A percentile compares a stretch with the other conserved stretches of the same genome.
Conservation (phyloP, 2,329 filamentous ascomycete species). For the Grosmannia huntii region DNA sequence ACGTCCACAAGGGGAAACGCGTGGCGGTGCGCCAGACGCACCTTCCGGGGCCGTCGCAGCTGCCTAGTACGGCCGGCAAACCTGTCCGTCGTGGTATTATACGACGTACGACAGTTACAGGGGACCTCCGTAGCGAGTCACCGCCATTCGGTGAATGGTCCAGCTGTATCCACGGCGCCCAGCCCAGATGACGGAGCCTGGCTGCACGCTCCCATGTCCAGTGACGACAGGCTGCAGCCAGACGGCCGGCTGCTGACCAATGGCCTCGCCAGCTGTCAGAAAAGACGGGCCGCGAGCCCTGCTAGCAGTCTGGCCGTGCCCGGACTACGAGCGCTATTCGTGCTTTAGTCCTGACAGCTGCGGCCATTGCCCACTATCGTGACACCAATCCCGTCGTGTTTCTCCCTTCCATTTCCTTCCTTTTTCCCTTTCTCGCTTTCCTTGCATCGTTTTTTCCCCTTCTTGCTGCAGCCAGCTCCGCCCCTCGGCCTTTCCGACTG, state of each 20-base stretch:
- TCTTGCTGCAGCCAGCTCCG: not conserved
- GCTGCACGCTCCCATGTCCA: not conserved
- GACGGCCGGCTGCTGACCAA: not conserved
- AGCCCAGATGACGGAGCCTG: not conserved
- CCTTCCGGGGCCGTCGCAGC: not conserved
- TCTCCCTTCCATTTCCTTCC: too few relatives aligned
- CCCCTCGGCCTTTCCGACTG: not conserved
- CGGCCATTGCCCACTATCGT: not conserved
- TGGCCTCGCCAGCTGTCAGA: not conserved
- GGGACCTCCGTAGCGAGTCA: too few relatives aligned
- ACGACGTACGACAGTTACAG: too few relatives aligned
- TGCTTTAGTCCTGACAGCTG: too few relatives aligned
- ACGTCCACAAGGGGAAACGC: not conserved
- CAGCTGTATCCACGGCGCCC: not conserved
- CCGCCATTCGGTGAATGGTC: not conserved
- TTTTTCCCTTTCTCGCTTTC: too few relatives aligned
- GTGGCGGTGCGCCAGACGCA: not conserved
- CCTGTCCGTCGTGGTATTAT: not conserved
- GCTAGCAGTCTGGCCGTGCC: not conserved
- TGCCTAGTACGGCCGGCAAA: not conserved
- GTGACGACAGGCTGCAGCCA: not conserved
- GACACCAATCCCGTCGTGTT: not conserved
- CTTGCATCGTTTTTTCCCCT: not conserved
- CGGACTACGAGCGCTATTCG: too few relatives aligned
- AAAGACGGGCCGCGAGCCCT: not conserved